Evolutionary conservation across 164 flowering plant genomes (phyloP).

Genomic region (Annona cherimola): DNA sequence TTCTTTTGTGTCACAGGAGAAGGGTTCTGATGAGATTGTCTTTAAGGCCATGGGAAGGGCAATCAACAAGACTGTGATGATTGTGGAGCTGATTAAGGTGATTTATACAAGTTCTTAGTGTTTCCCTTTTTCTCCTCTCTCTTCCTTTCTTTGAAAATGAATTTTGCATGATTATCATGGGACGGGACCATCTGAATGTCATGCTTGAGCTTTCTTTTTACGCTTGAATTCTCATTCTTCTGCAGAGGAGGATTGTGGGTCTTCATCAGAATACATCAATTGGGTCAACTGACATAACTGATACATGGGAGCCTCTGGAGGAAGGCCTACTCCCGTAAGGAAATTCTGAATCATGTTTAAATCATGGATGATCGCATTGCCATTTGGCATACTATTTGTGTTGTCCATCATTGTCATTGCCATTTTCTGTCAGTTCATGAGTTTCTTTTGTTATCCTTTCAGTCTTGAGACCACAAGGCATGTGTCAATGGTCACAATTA

Average conservation of each 20-base stretch:
- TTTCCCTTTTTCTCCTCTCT: background rate
- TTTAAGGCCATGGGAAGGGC: constrained; percentile 71
- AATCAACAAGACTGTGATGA: constrained; percentile 65
- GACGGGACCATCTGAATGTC: background rate
- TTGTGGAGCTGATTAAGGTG: constrained; percentile 57
- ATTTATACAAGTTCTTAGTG: background rate
- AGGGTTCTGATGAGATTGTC: constrained; percentile 47
- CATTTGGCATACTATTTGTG: background rate
- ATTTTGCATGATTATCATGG: background rate
- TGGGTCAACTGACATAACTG: constrained; percentile 67
- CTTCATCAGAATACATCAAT: constrained; percentile 57
- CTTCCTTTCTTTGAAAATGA: background rate
- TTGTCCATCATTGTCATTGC: background rate
- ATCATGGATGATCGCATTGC: background rate
- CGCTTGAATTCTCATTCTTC: background rate
- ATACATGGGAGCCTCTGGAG: constrained; percentile 67
- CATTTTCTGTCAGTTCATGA: background rate
- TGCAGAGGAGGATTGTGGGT: constrained; percentile 62
- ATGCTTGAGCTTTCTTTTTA: no score
- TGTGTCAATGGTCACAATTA: constrained; percentile 58
- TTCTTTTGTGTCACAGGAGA: constrained; percentile 31
- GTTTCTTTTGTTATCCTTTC: constrained; percentile 6
- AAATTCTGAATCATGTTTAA: background rate
- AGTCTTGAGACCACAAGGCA: constrained; percentile 64
- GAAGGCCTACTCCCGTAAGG: constrained; percentile 74